Percentiles rank a stretch among this genome's conserved stretches.
These are phyloP conservation scores for Penicillium rolfsii DNA, from an alignment of 2,329 filamentous ascomycete genomes.

Conservation along the genomic window DNA sequence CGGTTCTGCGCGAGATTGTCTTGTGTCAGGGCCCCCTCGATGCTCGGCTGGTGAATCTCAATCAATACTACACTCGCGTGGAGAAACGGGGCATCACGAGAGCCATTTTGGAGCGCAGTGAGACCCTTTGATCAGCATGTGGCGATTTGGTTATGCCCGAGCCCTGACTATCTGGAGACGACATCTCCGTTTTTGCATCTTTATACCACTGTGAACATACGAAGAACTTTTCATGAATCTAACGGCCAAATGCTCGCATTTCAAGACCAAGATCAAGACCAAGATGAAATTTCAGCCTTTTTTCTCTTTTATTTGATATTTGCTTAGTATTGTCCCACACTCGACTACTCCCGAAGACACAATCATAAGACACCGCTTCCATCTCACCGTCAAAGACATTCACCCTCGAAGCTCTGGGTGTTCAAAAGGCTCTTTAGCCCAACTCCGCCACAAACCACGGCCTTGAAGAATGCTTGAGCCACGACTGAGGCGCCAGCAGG, in stretches of 20 bases:
- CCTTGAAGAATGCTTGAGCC: slow-evolving; percentile 63
- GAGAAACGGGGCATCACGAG: slow-evolving; percentile 44
- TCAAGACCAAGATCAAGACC: background rate
- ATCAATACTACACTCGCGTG: slow-evolving; percentile 44
- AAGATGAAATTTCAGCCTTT: background rate
- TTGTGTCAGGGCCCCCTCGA: slow-evolving; percentile 28
- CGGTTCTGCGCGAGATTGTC: slow-evolving; percentile 45
- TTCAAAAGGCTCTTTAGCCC: slow-evolving; percentile 45
- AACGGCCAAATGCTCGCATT: background rate
- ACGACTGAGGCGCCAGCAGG: slow-evolving; percentile 59
- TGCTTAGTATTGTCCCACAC: background rate
- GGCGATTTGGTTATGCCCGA: slow-evolving; percentile 1
- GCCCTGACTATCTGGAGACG: too few relatives aligned
- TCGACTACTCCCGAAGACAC: background rate
- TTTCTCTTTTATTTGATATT: background rate
- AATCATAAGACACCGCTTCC: background rate
- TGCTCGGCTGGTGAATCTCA: slow-evolving; percentile 37
- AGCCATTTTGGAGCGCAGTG: slow-evolving; percentile 32
- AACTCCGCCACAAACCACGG: slow-evolving; percentile 54
- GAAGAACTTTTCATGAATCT: background rate
- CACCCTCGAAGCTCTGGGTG: slow-evolving; percentile 32
- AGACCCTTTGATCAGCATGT: background rate
- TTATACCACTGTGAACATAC: background rate
- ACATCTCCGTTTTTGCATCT: background rate
- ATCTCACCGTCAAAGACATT: slow-evolving; percentile 29